phyloP scores from a whole-genome alignment of 345 rosid genomes.

The Gossypium bickii region DNA sequence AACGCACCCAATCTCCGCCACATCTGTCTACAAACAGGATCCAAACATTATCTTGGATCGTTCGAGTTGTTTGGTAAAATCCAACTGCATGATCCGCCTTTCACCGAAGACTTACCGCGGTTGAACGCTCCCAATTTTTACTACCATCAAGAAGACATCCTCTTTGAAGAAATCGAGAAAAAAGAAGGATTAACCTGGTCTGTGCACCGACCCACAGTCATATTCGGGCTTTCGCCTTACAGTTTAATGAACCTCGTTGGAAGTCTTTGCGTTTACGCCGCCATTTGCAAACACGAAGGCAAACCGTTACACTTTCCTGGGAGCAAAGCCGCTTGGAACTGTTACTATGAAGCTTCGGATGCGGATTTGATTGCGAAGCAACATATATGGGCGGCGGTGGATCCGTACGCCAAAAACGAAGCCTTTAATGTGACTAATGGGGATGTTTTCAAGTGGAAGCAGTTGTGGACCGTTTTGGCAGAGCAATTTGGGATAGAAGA shows the following conservation, averaged over 20 bases:
- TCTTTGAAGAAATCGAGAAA: too few species aligned
- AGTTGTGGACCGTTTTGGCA: constrained; percentile 54
- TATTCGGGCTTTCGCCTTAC: constrained; percentile 1
- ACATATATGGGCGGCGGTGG: too few species aligned
- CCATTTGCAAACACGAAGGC: constrained; percentile 24
- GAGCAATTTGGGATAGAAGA: constrained; percentile 36
- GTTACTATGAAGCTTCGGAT: constrained; percentile 19
- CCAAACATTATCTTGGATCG: constrained; percentile 60
- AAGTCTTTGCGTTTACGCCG: constrained; percentile 63
- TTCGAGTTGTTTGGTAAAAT: constrained; percentile 25
- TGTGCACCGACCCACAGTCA: constrained; percentile 50
- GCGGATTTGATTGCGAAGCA: too few species aligned
- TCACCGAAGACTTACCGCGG: constrained; percentile 75
- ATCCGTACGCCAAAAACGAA: constrained; percentile 30
- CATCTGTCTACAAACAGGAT: constrained; percentile 49
- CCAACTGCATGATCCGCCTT: constrained; percentile 55
- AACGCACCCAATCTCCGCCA: too few species aligned
- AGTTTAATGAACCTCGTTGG: constrained; percentile 67
- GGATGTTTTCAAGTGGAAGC: constrained; percentile 78
- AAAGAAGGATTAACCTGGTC: constrained; percentile 46
- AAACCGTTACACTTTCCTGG: constrained; percentile 57
- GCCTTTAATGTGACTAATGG: constrained; percentile 75
- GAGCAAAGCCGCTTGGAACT: constrained; percentile 58
- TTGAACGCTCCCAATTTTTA: constrained; percentile 53
- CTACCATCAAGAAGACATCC: constrained; percentile 50